phyloP scores from a whole-genome alignment of 139 green algal species.

The Coccomyxa sp. region DNA sequence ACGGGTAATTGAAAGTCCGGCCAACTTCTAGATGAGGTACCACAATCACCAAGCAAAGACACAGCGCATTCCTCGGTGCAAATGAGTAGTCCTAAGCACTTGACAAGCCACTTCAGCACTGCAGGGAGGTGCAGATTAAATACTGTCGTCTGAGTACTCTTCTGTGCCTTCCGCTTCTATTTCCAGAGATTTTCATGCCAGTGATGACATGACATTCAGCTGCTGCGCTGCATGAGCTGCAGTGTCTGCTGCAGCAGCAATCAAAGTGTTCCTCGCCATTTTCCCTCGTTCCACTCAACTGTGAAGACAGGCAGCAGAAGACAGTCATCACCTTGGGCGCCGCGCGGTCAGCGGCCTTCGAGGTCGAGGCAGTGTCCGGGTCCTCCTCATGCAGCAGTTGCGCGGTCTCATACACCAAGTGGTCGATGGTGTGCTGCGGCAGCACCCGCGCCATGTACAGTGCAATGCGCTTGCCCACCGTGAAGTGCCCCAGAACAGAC shows the following conservation, averaged over 20 bases:
- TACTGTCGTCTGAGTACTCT: not conserved
- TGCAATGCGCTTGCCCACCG: slow-evolving; percentile 71
- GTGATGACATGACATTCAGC: too few species aligned
- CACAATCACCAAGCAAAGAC: not conserved
- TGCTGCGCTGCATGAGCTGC: too few species aligned
- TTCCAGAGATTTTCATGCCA: too few species aligned
- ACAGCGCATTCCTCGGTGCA: not conserved
- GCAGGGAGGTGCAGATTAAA: not conserved
- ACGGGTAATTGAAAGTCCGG: too few species aligned
- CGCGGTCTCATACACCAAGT: slow-evolving; percentile 67
- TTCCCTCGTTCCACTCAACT: not conserved
- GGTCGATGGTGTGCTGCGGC: slow-evolving; percentile 79
- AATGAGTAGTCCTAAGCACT: not conserved
- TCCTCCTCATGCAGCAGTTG: slow-evolving; percentile 33
- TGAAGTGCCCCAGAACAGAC: slow-evolving; percentile 17
- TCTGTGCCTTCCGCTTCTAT: too few species aligned
- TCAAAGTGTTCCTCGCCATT: too few species aligned
- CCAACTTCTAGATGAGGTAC: too few species aligned
- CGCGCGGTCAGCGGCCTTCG: not conserved
- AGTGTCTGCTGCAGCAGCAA: too few species aligned
- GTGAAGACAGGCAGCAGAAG: not conserved
- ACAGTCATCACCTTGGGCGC: not conserved
- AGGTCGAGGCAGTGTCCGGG: not conserved
- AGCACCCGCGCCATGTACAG: slow-evolving; percentile 78
- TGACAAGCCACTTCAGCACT: not conserved